A percentile compares a stretch with the other conserved stretches of the same genome.
Evolutionary conservation across 23 red algal species (phyloP).

Genomic region (Gracilariopsis chorda): DNA sequence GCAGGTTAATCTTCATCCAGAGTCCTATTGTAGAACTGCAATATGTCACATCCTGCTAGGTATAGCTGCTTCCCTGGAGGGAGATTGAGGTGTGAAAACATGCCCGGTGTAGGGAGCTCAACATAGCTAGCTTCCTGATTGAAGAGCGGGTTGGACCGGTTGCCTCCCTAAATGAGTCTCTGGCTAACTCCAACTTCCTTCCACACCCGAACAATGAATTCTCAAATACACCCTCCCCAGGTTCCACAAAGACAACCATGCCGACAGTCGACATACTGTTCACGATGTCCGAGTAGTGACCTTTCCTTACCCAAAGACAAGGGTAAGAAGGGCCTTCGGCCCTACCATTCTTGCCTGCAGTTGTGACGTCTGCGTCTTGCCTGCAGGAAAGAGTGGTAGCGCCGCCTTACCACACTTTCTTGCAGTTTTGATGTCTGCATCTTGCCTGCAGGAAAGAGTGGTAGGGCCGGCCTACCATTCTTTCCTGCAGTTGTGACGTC

Average conservation of each 20-base stretch:
- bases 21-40: too few relatives aligned
- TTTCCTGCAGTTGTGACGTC: too few relatives aligned
- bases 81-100: not conserved
- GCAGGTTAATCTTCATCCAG: too few relatives aligned
- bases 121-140: not conserved
- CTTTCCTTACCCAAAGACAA: not conserved
- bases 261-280: not conserved
- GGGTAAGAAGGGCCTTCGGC: too few relatives aligned
- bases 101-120: not conserved
- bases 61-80: not conserved
- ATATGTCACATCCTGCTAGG: too few relatives aligned
- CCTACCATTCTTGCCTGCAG: too few relatives aligned
- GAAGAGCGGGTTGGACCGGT: not conserved
- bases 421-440: too few relatives aligned
- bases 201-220: slow-evolving; percentile 7
- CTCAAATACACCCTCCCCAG: not conserved
- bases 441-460: too few relatives aligned
- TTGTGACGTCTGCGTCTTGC: too few relatives aligned
- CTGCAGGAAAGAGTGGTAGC: too few relatives aligned
- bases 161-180: not conserved
- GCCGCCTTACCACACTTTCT: too few relatives aligned
- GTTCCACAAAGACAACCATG: not conserved
- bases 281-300: not conserved
- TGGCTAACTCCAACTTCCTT: not conserved
- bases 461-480: too few relatives aligned